Evolutionary conservation across 495 filamentous ascomycete species (phyloP), one percentile per base, ranked within the genome.

Genomic region (Daldinia bambusicola): DNA sequence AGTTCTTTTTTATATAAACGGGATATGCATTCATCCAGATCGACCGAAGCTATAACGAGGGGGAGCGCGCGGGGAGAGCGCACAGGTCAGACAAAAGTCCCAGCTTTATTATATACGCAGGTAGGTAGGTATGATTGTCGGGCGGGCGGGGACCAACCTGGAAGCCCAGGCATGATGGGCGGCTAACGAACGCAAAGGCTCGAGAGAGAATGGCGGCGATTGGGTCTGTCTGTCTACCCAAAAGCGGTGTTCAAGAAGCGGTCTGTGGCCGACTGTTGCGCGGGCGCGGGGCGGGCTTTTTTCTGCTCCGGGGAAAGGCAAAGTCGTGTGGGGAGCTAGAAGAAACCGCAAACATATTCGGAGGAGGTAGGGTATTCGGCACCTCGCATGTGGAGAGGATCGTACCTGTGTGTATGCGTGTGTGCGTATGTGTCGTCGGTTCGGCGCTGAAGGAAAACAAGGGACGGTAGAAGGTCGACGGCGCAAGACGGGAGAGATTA

Each of bases 1-100:
- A 99, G 86, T 78, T 98, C 95, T 80, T 98, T 98, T 67, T 93
- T 92, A 80, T 98, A 97, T 30, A 99, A 89, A 63, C 95, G 89
- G 75, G 91, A 88, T 81, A 99, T 98, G 82, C 95, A 99, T 85
- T 98, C 93, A 83, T 99, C 95, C 74, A 99, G 89, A 80, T 99
- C 95, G 77, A 99, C 93, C 80, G 92, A 97, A 69, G 92, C 95
- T 98, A 72, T 26, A 20, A 51, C 18, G 48, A 30, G 6, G 45
- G 31, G 8, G n/a, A 26, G 26, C 26, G 26, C 26, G 26, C 3
- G 26, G 26, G 26, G 26, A 26, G 26, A 26, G 26, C 26, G 26
- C 45, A 69, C 48, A 36, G 9, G 43, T 48, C 18, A 48, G 43
- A 48, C 18, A 6, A 12, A 22, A 22, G 10, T 20, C 43, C 9